Evolutionary conservation across 495 filamentous ascomycete genomes (phyloP).

Genomic region (Podospora pseudocomata): DNA sequence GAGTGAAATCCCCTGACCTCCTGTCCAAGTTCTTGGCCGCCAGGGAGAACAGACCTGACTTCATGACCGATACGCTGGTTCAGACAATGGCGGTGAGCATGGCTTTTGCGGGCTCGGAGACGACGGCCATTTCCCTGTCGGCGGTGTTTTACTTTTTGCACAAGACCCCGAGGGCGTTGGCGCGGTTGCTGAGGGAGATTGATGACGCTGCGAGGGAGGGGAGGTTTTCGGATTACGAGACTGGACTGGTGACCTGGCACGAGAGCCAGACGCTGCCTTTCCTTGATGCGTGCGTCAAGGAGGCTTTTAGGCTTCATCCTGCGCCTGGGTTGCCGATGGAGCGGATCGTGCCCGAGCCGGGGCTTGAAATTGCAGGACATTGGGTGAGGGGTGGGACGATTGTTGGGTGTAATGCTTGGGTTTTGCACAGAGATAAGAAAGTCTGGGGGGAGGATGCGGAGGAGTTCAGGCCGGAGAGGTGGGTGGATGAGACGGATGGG

Average conservation of each 20-base stretch:
- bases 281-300: constrained; percentile 66
- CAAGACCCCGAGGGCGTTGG: constrained; percentile 47
- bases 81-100: constrained; percentile 63
- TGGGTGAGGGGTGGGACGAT: constrained; percentile 59
- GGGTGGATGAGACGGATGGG: constrained; percentile 45
- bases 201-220: constrained; percentile 49
- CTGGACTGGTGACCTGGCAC: constrained; percentile 55
- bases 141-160: constrained; percentile 65
- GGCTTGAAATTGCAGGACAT: constrained; percentile 51
- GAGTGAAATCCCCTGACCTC: constrained; percentile 54
- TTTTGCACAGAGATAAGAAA: constrained; percentile 55
- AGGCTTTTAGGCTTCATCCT: constrained; percentile 64
- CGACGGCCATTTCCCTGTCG: constrained; percentile 59
- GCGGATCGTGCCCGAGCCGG: constrained; percentile 57
- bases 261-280: constrained; percentile 59
- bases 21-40: constrained; percentile 59
- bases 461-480: constrained; percentile 56
- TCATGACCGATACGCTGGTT: constrained; percentile 63
- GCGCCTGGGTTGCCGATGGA: constrained; percentile 61
- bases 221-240: constrained; percentile 47
- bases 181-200: constrained; percentile 48
- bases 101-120: constrained; percentile 62
- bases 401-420: constrained; percentile 61
- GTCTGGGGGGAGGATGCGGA: constrained; percentile 60
- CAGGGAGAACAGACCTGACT: constrained; percentile 56